phyloP scores from a whole-genome alignment of 2,329 filamentous ascomycete genomes.

The Diaporthe eres region DNA sequence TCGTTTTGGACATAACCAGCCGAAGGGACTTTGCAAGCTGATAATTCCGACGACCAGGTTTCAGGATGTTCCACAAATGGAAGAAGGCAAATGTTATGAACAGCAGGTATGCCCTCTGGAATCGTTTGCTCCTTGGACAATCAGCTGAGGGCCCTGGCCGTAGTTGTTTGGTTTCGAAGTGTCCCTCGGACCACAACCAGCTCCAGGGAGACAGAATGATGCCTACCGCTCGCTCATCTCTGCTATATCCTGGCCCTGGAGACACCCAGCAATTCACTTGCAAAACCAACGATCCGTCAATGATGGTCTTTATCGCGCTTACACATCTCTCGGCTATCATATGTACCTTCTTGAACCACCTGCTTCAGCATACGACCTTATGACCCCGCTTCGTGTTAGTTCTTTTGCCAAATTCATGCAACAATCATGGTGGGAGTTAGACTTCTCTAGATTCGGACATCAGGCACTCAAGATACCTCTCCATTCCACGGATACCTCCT shows the following conservation, averaged over 20 bases:
- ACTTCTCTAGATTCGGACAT: background rate
- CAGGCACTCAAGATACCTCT: slow-evolving; percentile 9
- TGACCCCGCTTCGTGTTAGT: background rate
- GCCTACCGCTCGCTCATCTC: background rate
- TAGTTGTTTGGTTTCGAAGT: background rate
- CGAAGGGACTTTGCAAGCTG: background rate
- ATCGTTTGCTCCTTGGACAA: background rate
- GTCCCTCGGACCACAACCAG: background rate
- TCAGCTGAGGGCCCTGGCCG: background rate
- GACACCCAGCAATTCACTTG: background rate
- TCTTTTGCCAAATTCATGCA: background rate
- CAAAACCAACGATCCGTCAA: slow-evolving; percentile 3
- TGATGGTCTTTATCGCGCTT: background rate
- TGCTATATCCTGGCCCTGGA: background rate
- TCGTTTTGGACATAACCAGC: too few species aligned
- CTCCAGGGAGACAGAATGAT: background rate
- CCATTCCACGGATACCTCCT: background rate
- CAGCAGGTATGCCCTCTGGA: background rate
- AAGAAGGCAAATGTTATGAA: slow-evolving; percentile 13
- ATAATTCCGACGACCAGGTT: background rate
- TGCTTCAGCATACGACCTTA: background rate
- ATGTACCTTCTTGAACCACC: background rate
- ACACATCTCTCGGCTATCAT: background rate
- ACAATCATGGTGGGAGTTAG: background rate
- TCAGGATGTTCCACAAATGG: background rate